Percentiles rank a stretch among this genome's conserved stretches.
phyloP scores from a whole-genome alignment of 495 filamentous ascomycete species.

The Filosporella fistucella region DNA sequence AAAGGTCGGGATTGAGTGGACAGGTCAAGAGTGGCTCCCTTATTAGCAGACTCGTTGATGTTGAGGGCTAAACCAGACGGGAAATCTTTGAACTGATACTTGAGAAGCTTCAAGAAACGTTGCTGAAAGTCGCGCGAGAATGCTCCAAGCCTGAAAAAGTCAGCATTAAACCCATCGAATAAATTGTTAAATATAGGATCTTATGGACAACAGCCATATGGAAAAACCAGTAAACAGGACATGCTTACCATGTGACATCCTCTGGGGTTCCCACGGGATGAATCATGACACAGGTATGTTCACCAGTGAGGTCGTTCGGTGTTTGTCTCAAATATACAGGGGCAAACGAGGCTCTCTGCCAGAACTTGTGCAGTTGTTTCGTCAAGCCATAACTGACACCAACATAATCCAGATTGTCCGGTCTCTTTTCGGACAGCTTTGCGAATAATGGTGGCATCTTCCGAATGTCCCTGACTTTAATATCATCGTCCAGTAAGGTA shows the following conservation, averaged over 20 bases:
- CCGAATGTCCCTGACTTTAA: conserved; percentile 84
- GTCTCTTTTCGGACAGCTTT: conserved; percentile 77
- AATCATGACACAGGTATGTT: conserved; percentile 98
- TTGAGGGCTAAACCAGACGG: conserved; percentile 75
- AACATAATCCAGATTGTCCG: conserved; percentile 81
- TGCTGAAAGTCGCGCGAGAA: conserved; percentile 91
- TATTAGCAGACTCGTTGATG: conserved; percentile 79
- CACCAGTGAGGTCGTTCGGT: conserved; percentile 90
- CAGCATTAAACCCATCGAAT: too few relatives aligned
- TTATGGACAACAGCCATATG: too few relatives aligned
- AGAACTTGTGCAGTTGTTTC: conserved; percentile 86
- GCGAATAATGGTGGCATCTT: conserved; percentile 92
- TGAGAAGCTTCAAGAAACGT: conserved; percentile 81
- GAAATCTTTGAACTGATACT: conserved; percentile 89
- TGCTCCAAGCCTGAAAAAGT: conserved; percentile 49
- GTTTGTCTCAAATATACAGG: conserved; percentile 97
- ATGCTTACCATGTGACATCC: conserved; percentile 78
- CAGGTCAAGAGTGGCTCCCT: conserved; percentile 60
- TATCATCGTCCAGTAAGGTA: conserved; percentile 77
- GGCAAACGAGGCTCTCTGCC: conserved; percentile 80
- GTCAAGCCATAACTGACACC: conserved; percentile 96
- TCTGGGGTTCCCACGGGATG: conserved; percentile 60
- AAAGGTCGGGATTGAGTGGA: conserved; percentile 46
- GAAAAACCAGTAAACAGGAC: too few relatives aligned
- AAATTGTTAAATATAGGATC: too few relatives aligned